Evolutionary conservation across 495 filamentous ascomycete species (phyloP).

Genomic region (Viridothelium virens): DNA sequence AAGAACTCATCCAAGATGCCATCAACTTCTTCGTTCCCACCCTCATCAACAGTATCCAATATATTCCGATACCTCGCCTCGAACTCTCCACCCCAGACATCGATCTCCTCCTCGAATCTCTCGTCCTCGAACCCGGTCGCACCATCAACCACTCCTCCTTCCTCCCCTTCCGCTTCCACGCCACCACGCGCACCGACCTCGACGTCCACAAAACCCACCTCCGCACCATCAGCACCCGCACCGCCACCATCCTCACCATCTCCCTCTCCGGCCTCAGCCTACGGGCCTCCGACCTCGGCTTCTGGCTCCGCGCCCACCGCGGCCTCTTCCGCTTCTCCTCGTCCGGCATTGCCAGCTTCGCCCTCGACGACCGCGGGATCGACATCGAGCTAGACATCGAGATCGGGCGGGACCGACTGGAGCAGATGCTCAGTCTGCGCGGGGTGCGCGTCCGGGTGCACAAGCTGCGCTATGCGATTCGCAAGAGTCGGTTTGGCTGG

Average conservation of each 20-base stretch:
- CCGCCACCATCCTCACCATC: constrained; percentile 64
- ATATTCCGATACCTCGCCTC: constrained; percentile 78
- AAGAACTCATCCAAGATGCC: constrained; percentile 63
- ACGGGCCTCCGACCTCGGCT: constrained; percentile 78
- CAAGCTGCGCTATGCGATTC: constrained; percentile 71
- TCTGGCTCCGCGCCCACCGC: constrained; percentile 62
- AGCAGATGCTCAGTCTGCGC: constrained; percentile 71
- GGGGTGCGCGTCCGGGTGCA: constrained; percentile 73
- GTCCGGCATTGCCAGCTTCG: constrained; percentile 76
- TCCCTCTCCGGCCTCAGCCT: constrained; percentile 73
- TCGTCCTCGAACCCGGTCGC: constrained; percentile 79
- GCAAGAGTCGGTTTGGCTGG: constrained; percentile 65
- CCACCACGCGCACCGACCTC: constrained; percentile 78
- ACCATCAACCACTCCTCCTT: constrained; percentile 84
- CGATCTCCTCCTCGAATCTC: constrained; percentile 80
- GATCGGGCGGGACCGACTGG: constrained; percentile 61
- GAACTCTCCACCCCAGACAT: constrained; percentile 76
- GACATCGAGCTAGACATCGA: constrained; percentile 80
- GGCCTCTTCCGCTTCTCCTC: constrained; percentile 61
- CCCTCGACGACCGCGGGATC: constrained; percentile 74
- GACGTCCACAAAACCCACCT: constrained; percentile 68
- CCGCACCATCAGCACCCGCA: constrained; percentile 56
- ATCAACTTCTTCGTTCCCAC: constrained; percentile 74
- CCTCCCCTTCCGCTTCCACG: constrained; percentile 71
- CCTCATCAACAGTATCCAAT: constrained; percentile 66